A percentile compares a stretch with the other conserved stretches of the same genome.
Evolutionary conservation across 2,329 filamentous ascomycete genomes (phyloP).

Genomic region (Aspergillus neotritici): DNA sequence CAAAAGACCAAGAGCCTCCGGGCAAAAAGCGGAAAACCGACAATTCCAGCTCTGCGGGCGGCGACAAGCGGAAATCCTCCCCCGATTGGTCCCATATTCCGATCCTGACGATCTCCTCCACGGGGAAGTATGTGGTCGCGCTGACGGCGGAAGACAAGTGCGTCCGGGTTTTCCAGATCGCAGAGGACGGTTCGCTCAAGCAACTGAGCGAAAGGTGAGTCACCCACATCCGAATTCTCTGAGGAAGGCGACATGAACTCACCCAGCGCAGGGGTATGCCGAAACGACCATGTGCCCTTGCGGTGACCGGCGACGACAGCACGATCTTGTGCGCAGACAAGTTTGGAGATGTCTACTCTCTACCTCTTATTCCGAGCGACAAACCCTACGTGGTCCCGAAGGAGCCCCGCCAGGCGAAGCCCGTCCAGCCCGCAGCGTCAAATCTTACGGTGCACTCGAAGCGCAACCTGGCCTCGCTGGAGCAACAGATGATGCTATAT

Average conservation of each 20-base stretch:
- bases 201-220: constrained; percentile 67
- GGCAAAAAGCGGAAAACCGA: constrained; percentile 39
- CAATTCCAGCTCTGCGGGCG: constrained; percentile 9
- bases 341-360: constrained; percentile 89
- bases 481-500: constrained; percentile 48
- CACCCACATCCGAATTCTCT: background rate
- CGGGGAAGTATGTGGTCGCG: constrained; percentile 65
- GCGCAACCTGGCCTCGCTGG: constrained; percentile 53
- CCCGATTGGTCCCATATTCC: constrained; percentile 56
- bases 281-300: constrained; percentile 76
- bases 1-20: constrained; percentile 33
- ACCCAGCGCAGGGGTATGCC: constrained; percentile 63
- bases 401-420: constrained; percentile 21
- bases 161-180: constrained; percentile 72
- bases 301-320: constrained; percentile 61
- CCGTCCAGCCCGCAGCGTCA: constrained; percentile 50
- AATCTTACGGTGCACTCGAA: constrained; percentile 57
- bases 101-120: constrained; percentile 58
- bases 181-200: constrained; percentile 54
- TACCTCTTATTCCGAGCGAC: constrained; percentile 60
- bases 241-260: constrained; percentile 1
- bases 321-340: constrained; percentile 85
- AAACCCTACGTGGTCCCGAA: constrained; percentile 34
- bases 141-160: constrained; percentile 90
- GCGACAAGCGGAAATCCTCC: constrained; percentile 19